Conservation (phyloP, 306 rosid species). For the Trifolium subterraneum region DNA sequence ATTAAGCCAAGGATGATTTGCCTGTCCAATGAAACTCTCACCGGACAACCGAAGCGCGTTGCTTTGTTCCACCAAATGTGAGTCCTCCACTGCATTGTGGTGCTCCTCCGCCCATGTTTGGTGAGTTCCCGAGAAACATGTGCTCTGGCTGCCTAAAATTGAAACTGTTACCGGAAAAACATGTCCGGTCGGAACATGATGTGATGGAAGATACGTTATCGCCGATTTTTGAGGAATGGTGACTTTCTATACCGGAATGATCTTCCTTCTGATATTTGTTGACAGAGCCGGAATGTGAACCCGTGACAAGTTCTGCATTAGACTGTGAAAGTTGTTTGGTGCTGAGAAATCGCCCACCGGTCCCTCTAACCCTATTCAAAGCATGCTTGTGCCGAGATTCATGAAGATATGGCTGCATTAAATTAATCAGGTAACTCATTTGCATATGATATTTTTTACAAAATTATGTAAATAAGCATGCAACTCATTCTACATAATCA, state of each 20-base stretch:
- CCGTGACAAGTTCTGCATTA: constrained; percentile 24
- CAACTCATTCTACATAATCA: neutral
- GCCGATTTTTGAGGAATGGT: constrained; percentile 41
- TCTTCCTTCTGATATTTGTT: constrained; percentile 48
- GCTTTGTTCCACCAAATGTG: constrained; percentile 56
- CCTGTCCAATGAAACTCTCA: constrained; percentile 62
- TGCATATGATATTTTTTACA: too few relatives aligned
- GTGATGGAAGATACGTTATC: constrained; percentile 49
- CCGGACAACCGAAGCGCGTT: constrained; percentile 66
- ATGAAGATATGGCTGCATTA: constrained; percentile 91
- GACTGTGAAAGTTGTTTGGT: constrained; percentile 57
- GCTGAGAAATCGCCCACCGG: constrained; percentile 91
- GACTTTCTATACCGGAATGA: constrained; percentile 35
- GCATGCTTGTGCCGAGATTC: constrained; percentile 96
- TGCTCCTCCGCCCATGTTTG: constrained; percentile 54
- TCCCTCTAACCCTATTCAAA: constrained; percentile 82
- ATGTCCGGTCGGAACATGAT: constrained; percentile 53
- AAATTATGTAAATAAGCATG: neutral
- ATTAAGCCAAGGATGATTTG: constrained; percentile 99
- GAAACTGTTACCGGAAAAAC: constrained; percentile 46
- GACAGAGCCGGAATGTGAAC: constrained; percentile 33
- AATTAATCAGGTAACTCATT: too few relatives aligned
- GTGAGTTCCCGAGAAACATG: constrained; percentile 52
- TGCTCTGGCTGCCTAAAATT: constrained; percentile 53
- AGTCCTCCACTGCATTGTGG: constrained; percentile 65